Percentiles rank a stretch among this genome's conserved stretches.
Conservation (phyloP, 2,329 filamentous ascomycete species). For the Trichoderma atrobrunneum region DNA sequence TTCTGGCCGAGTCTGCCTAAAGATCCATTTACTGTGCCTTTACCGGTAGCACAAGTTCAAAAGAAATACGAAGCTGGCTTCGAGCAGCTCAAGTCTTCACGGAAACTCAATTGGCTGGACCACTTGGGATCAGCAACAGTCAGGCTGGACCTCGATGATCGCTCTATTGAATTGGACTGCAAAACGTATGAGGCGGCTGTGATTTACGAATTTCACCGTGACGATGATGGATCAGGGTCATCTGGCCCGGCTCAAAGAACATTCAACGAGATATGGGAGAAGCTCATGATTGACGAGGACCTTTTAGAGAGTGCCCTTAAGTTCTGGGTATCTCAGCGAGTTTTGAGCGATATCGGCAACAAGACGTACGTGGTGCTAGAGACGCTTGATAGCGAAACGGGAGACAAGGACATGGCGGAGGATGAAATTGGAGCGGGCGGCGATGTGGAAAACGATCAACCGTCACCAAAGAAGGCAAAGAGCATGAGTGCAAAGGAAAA, state of each 20-base stretch:
- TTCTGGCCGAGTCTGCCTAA: slow-evolving; percentile 86
- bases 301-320: slow-evolving; percentile 64
- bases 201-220: slow-evolving; percentile 73
- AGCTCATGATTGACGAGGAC: slow-evolving; percentile 71
- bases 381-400: slow-evolving; percentile 45
- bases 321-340: slow-evolving; percentile 69
- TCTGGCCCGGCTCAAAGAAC: slow-evolving; percentile 39
- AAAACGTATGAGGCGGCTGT: slow-evolving; percentile 84
- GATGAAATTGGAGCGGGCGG: slow-evolving; percentile 30
- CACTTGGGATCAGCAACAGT: slow-evolving; percentile 77
- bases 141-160: slow-evolving; percentile 78
- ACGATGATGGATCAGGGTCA: slow-evolving; percentile 31
- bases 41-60: slow-evolving; percentile 59
- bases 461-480: slow-evolving; percentile 50
- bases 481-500: slow-evolving; percentile 63
- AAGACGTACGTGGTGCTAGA: slow-evolving; percentile 68
- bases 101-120: slow-evolving; percentile 86
- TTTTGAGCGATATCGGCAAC: slow-evolving; percentile 56
- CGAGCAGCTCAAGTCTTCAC: slow-evolving; percentile 73
- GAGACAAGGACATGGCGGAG: slow-evolving; percentile 30
- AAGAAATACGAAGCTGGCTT: slow-evolving; percentile 72
- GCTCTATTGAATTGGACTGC: slow-evolving; percentile 68
- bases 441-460: slow-evolving; percentile 29
- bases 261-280: slow-evolving; percentile 53
- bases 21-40: slow-evolving; percentile 64